A percentile compares a stretch with the other conserved stretches of the same genome.
phyloP scores from a whole-genome alignment of 2,329 filamentous ascomycete species.

The Diaporthe ilicicola region DNA sequence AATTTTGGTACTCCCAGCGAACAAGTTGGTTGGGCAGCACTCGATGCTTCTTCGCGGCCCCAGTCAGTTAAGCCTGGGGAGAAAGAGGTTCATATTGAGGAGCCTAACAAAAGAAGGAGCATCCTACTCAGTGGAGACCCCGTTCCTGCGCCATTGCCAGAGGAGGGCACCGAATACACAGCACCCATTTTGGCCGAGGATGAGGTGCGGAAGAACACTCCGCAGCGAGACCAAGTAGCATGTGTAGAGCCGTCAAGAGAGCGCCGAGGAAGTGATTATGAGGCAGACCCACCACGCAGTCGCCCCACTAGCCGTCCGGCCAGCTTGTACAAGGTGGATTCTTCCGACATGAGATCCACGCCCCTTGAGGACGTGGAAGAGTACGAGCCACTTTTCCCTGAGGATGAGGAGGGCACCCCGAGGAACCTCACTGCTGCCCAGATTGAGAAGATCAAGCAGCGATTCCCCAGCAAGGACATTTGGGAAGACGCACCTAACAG shows the following conservation, averaged over 20 bases:
- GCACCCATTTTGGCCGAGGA: slow-evolving; percentile 90
- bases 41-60: slow-evolving; percentile 78
- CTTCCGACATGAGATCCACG: slow-evolving; percentile 67
- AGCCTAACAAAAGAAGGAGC: slow-evolving; percentile 59
- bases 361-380: slow-evolving; percentile 89
- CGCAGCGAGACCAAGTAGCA: slow-evolving; percentile 75
- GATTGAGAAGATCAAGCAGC: slow-evolving; percentile 63
- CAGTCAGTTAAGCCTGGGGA: slow-evolving; percentile 59
- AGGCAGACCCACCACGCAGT: slow-evolving; percentile 63
- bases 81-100: slow-evolving; percentile 80
- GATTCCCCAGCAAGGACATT: slow-evolving; percentile 93
- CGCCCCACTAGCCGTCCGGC: slow-evolving; percentile 71
- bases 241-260: slow-evolving; percentile 81
- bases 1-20: slow-evolving; percentile 83
- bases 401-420: slow-evolving; percentile 68
- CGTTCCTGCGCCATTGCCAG: slow-evolving; percentile 54
- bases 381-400: slow-evolving; percentile 93
- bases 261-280: slow-evolving; percentile 66
- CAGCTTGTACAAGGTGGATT: slow-evolving; percentile 67
- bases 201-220: slow-evolving; percentile 79
- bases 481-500: slow-evolving; percentile 97
- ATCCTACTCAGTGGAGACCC: slow-evolving; percentile 53
- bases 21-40: slow-evolving; percentile 88
- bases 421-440: slow-evolving; percentile 46
- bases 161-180: slow-evolving; percentile 68